Evolutionary conservation across 2,329 filamentous ascomycete genomes (phyloP), one percentile per base, ranked within the genome.

Genomic region (Aspergillus hortae): DNA sequence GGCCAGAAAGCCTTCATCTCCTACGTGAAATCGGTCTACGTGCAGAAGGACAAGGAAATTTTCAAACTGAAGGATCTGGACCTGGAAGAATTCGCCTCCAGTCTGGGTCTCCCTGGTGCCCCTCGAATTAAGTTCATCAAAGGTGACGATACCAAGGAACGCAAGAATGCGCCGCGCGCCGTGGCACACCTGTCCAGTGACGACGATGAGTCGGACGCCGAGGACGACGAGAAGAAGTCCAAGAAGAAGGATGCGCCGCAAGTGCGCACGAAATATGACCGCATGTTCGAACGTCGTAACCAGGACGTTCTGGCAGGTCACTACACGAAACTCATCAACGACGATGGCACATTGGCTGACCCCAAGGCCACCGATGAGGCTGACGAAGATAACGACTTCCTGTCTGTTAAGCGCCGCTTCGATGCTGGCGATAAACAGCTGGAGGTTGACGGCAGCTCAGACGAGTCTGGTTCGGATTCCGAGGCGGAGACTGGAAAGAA

Each of bases 211-310:
- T 76, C 70, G 4, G 77, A 75, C 17, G 75, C 68, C 4, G 73
- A 70, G 23, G 76, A 75, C 52, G 76, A 69, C 36, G 63, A 68
- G 32, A 79, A 80, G 63, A 72, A 69, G 52, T 74, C 77, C 55
- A 84, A 82, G 68, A 84, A 86, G 73, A 86, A 89, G 74, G 77
- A 80, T 10, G 82, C 85, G 45, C 61, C 60, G 35, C 62, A 67
- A 61, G 89, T 96, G 15, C 84, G 91, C 56, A 99, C 95, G 30
- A 97, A 96, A 71, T 95, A 95, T 69, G 91, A 99, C 71, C 87
- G 90, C 61, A 97, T 99, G 94, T 96, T 97, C 72, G 92, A 96
- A 76, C 82, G 94, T 55, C 89, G 88, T 62, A 99, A 99, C 72
- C 92, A 97, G 72, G 92, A 96, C 67, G 89, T 99, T 30, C 74